A percentile compares a stretch with the other conserved stretches of the same genome.
These are phyloP conservation scores for Melampsora larici-populina DNA, from an alignment of 1,284 basidiomycete species.

Conservation along the genomic window DNA sequence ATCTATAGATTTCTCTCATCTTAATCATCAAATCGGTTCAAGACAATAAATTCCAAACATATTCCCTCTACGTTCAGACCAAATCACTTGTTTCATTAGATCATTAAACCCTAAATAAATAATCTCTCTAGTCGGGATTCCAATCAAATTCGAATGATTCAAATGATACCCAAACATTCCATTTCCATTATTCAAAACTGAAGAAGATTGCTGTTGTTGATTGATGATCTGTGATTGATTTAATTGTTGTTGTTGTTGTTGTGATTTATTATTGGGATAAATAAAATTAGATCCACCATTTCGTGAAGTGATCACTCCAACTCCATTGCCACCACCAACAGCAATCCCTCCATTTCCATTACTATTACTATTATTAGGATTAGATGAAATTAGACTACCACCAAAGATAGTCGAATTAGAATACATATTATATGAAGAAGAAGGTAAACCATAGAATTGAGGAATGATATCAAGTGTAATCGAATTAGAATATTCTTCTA, in stretches of 20 bases:
- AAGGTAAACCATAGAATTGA: background rate
- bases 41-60: slow-evolving; percentile 27
- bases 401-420: background rate
- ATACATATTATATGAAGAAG: background rate
- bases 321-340: slow-evolving; percentile 6
- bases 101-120: slow-evolving; percentile 22
- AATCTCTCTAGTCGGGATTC: slow-evolving; percentile 12
- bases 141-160: background rate
- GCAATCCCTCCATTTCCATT: background rate
- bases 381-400: background rate
- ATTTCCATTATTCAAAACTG: slow-evolving; percentile 2
- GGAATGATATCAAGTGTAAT: slow-evolving; percentile 32
- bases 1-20: too few species aligned
- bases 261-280: background rate
- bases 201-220: slow-evolving; percentile 5
- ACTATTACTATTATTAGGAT: background rate
- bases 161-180: slow-evolving; percentile 3
- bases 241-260: background rate
- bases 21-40: background rate
- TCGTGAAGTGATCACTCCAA: slow-evolving; percentile 22
- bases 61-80: slow-evolving; percentile 31
- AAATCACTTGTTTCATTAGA: slow-evolving; percentile 1
- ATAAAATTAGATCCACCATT: background rate
- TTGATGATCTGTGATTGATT: background rate
- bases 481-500: slow-evolving; percentile 40